Base-by-base conservation (phyloP, 257 asterid genomes). In the Osmanthus fragrans region DNA sequence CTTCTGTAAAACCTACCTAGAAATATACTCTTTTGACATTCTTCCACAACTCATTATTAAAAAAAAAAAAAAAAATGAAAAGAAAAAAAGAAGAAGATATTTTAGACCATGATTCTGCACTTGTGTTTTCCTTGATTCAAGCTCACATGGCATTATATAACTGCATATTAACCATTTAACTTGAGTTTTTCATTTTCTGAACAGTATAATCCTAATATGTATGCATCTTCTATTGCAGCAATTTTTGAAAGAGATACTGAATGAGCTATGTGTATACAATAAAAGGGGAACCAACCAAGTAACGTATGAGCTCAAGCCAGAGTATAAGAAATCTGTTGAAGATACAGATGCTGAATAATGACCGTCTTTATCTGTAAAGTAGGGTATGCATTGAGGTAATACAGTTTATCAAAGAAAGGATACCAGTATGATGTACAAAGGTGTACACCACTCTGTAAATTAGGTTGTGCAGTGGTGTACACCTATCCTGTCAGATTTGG, bases 251-350 rank as follows among this genome's bases (percentile, higher is more conserved):
- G 98, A 96, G 91, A 90, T 92, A 81, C 80, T 96, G 84, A 90
- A 91, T 78, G 97, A 92, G 83, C 94, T 93, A 47, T 89, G 98
- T 65, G 86, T 92, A 27, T 93, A 92, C 94, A 96, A 92, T 76
- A 93, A 93, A 85, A 90, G 96, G 84, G 97, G 98, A 79, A 77
- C 94, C 54, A 90, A 93, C 84, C 98, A 93, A 82, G 99, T 98
- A 79, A 92, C 95, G 34, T 92, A 92, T 79, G 98, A 93, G 91
- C 93, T 93, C 64, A 96, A 93, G 86, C 92, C 98, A 51, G 98
- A 92, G 89, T 96, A 92, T 74, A 93, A 89, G 87, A 93, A 88
- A 79, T 92, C 97, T 81, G 98, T 58, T 0, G 97, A 89, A 86
- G 97, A 89, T 82, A 79, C 97, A 83, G 95, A 90, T 83, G 92